Evolutionary conservation across 768 basidiomycete species (phyloP).

Genomic region (Epithele typhae): DNA sequence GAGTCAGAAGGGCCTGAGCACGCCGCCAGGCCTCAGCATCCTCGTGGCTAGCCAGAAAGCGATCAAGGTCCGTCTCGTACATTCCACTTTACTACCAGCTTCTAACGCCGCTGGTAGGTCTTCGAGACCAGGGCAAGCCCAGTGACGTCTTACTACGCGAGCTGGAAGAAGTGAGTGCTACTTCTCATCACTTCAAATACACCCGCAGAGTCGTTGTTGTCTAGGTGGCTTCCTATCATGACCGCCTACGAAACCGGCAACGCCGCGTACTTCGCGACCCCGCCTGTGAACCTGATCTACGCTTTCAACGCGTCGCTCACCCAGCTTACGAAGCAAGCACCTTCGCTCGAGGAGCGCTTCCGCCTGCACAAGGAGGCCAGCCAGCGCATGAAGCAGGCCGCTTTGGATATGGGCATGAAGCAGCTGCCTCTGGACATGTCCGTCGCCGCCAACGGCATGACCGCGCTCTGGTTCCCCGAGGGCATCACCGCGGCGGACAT

Average conservation of each 20-base stretch:
- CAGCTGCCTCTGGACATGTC: constrained; percentile 60
- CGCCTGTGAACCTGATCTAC: constrained; percentile 91
- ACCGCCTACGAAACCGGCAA: constrained; percentile 80
- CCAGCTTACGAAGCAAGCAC: constrained; percentile 57
- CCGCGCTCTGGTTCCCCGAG: constrained; percentile 82
- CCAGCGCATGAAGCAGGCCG: constrained; percentile 62
- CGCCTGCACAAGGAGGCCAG: constrained; percentile 67
- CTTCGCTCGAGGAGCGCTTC: constrained; percentile 78
- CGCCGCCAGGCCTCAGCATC: constrained; percentile 90
- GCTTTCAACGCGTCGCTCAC: constrained; percentile 81
- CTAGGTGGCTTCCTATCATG: constrained; percentile 93
- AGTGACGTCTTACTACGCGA: constrained; percentile 77
- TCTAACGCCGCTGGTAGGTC: constrained; percentile 33
- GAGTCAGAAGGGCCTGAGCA: constrained; percentile 89
- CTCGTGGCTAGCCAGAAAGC: constrained; percentile 78
- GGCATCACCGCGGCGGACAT: constrained; percentile 76
- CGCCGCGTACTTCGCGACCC: constrained; percentile 91
- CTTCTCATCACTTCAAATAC: background rate
- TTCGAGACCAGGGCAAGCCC: constrained; percentile 61
- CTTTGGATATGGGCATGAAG: constrained; percentile 63
- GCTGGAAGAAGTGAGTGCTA: constrained; percentile 75
- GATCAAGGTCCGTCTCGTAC: constrained; percentile 43
- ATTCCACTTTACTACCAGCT: background rate
- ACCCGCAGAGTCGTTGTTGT: too few species aligned
- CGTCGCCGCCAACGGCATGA: constrained; percentile 91